These are phyloP conservation scores for Citrullus amarus DNA, from an alignment of 306 rosid genomes.

Conservation along the genomic window DNA sequence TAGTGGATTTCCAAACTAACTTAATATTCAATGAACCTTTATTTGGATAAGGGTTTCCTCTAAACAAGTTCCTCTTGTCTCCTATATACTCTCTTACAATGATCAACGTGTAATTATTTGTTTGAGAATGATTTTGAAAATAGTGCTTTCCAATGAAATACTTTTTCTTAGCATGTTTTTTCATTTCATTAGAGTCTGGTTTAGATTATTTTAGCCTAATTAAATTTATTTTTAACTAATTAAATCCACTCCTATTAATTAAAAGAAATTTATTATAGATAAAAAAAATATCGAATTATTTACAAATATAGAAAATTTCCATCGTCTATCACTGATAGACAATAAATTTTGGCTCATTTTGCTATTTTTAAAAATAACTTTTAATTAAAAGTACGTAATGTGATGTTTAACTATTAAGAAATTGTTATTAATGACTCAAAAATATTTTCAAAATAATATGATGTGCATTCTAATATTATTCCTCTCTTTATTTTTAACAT, in stretches of 20 bases:
- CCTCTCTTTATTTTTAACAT: too few species aligned
- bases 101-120: neutral
- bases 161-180: neutral
- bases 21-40: conserved; percentile 2
- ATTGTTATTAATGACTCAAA: too few species aligned
- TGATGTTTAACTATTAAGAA: neutral
- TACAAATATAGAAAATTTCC: too few species aligned
- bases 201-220: neutral
- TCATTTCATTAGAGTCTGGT: neutral
- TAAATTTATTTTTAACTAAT: neutral
- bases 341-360: too few species aligned
- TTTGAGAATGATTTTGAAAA: neutral
- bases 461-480: too few species aligned
- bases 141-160: neutral
- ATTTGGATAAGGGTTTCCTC: neutral
- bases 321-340: too few species aligned
- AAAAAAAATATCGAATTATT: too few species aligned
- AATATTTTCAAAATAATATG: too few species aligned
- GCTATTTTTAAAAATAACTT: too few species aligned
- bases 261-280: neutral
- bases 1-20: neutral
- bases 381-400: neutral
- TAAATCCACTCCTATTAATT: neutral
- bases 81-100: neutral
- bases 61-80: neutral